A percentile compares a stretch with the other conserved stretches of the same genome.
Conservation (phyloP, 768 basidiomycete genomes). For the Trichaptum fuscoviolaceum region DNA sequence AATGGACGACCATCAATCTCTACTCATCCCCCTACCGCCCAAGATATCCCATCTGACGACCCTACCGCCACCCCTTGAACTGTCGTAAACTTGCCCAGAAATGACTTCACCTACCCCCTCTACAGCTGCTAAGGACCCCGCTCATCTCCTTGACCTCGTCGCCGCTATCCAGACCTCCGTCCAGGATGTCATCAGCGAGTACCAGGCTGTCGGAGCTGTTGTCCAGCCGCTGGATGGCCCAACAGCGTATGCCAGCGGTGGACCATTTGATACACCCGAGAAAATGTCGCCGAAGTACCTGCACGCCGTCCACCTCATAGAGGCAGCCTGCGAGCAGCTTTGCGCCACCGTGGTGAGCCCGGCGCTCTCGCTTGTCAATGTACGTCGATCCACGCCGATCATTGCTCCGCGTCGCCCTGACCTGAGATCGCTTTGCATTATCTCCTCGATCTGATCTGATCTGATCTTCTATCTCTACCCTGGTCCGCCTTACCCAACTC, state of each 20-base stretch:
- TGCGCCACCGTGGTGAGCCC: constrained; percentile 30
- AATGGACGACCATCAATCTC: too few species aligned
- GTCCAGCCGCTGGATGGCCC: constrained; percentile 30
- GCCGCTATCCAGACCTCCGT: constrained; percentile 27
- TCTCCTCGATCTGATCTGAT: too few species aligned
- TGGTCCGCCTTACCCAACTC: too few species aligned
- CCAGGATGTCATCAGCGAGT: constrained; percentile 28
- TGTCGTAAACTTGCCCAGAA: too few species aligned
- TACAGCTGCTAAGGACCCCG: too few species aligned
- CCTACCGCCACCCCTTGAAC: too few species aligned
- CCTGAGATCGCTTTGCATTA: too few species aligned
- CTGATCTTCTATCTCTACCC: too few species aligned
- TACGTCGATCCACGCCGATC: constrained; percentile 13
- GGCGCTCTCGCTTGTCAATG: constrained; percentile 26
- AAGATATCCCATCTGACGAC: too few species aligned
- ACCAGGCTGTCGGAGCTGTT: constrained; percentile 21
- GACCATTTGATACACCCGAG: constrained; percentile 29
- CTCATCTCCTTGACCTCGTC: constrained; percentile 13
- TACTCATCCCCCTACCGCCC: too few species aligned
- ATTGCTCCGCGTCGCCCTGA: too few species aligned
- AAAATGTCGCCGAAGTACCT: constrained; percentile 11
- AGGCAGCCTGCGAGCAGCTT: constrained; percentile 32
- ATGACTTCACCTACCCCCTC: too few species aligned
- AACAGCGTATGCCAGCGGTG: constrained; percentile 9
- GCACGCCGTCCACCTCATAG: constrained; percentile 21